Base-by-base conservation (phyloP, 305 asterid genomes). In the Rubia peregrina region DNA sequence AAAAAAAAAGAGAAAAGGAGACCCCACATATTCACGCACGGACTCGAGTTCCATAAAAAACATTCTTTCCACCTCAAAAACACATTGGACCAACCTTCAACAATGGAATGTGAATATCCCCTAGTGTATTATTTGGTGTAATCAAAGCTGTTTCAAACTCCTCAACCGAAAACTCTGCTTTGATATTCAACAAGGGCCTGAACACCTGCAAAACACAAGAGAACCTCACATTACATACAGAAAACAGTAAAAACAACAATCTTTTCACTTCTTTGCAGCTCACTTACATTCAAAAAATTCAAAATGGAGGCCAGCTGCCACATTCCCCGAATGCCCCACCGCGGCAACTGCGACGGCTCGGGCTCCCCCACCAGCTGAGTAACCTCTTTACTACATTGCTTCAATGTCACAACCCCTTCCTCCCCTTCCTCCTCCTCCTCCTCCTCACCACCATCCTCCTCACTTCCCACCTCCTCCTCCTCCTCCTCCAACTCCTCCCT, bases 281-380 rank as follows among this genome's bases (percentile, higher is more conserved):
- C 61, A 80, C 98, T 71, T 88, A 95, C 99, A 83, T 95, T 88
- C 83, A 95, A 85, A 85, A 95, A 95, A 84, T 91, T 88, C 70
- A 95, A 80, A 76, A 95, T 79, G 17, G 99, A 91, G 82, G 99
- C 98, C 86, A 95, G 74, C 84, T 95, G 91, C 99, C 98, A 91
- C 99, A 95, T 95, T 56, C 91, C 88, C 62, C 98, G 89, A 59
- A 95, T 77, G 70, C 69, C 87, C 98, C 95, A 90, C 71, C 99
- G 85, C 0, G 90, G 92, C 80, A 91, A 72, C 85, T 95, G 99
- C 0, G 96, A 92, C 3, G 87, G 81, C 84, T 91, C 98, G 33
- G 91, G 83, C 71, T 90, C 99, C 43, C 89, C 97, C 64, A 86
- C 86, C 63, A 95, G 72, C 1, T 85, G 89, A 10, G 97, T 95